Base-by-base conservation (phyloP, 2,329 filamentous ascomycete genomes). In the Xylariaceae sp. region DNA sequence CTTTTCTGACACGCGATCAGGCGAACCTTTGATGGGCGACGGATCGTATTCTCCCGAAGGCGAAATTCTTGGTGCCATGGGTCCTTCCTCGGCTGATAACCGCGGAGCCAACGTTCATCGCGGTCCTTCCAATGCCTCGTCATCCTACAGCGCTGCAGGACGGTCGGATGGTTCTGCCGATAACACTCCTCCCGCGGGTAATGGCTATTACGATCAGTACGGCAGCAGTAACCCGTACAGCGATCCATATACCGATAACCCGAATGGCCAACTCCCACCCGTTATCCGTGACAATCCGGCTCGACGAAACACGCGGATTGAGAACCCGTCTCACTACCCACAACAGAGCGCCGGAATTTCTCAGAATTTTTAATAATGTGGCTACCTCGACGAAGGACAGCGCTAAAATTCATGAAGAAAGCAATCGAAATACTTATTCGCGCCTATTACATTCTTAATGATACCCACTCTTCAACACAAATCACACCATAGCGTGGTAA, bases 341-440 rank as follows among this genome's bases (percentile, higher is more conserved):
- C 91, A 95, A 69, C 92, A 96, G 77, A 96, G 90, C 66, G 91
- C 91, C 32, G 94, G 94, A 54, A 97, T 99, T 66, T 90, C 94
- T 26, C 94, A 97, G 75, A 99, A 99, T 73, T 99, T 99, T 67
- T 97, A 83, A 41, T 23, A 24, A 30, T 23, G 29, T 20, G 16
- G n/a, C n/a, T n/a, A 37, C 9, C 16, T 10, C 13, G 7, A 10
- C 24, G 36, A 4, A 27, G 1, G 9, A 32, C 23, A 24, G 9
- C 13, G 8, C 29, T 15, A 13, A 33, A 27, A 40, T n/a, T n/a
- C n/a, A n/a, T 27, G 8, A 21, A 29, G 45, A 36, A 37, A 13
- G 15, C 15, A 26, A 33, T 29, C 36, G 8, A 37, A 49, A 49
- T 39, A 26, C 48, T 40, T 18, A 26, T 16, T 26, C 41, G 18